A percentile compares a stretch with the other conserved stretches of the same genome.
phyloP scores from a whole-genome alignment of 75 land plant genomes.

The Larix kaempferi region DNA sequence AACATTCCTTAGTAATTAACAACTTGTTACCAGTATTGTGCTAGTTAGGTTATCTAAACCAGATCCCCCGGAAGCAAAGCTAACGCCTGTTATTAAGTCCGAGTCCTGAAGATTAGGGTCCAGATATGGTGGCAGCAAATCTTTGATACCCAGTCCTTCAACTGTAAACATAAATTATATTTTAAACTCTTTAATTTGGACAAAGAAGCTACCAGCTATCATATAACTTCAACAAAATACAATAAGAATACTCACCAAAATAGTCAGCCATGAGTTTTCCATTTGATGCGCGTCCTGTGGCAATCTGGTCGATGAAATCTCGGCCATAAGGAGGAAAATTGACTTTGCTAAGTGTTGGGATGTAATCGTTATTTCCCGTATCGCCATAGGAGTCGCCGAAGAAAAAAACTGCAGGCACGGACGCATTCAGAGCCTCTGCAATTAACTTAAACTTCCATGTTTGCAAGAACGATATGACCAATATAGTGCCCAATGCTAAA shows the following conservation, averaged over 20 bases:
- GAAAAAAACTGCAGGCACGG: conserved; percentile 11
- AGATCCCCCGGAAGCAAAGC: neutral
- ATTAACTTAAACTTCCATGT: neutral
- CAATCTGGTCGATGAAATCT: conserved; percentile 14
- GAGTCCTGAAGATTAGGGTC: neutral
- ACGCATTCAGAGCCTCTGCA: neutral
- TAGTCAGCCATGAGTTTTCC: conserved; percentile 24
- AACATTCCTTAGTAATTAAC: no score
- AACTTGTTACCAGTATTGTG: neutral
- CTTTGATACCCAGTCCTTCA: neutral
- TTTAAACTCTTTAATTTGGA: no score
- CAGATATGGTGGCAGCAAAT: neutral
- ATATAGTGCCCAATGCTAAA: no score
- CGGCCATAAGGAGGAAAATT: conserved; percentile 31
- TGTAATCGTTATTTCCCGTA: conserved; percentile 22
- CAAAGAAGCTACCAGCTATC: no score
- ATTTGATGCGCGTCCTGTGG: conserved; percentile 24
- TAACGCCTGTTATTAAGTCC: neutral
- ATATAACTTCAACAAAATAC: no score
- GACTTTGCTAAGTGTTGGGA: conserved; percentile 2
- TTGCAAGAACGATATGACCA: no score
- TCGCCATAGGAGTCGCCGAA: conserved; percentile 30
- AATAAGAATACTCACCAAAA: no score
- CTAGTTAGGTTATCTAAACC: neutral
- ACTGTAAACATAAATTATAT: neutral